Conservation (phyloP, 345 rosid species). For the Abelmoschus esculentus region DNA sequence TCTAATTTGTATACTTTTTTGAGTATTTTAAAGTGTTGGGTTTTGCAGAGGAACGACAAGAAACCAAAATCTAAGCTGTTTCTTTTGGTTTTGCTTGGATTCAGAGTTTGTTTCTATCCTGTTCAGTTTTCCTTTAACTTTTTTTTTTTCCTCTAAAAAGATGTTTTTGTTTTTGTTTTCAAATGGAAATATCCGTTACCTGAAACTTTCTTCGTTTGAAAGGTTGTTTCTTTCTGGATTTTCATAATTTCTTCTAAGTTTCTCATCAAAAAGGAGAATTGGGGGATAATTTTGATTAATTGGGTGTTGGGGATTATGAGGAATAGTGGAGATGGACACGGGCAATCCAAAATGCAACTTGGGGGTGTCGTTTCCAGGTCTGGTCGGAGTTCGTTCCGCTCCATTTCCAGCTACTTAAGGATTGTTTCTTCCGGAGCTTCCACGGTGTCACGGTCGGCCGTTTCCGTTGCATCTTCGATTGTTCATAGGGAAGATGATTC, state of each 20-base stretch:
- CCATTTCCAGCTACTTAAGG: conserved; percentile 63
- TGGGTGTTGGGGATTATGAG: conserved; percentile 47
- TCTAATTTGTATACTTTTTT: conserved; percentile 3
- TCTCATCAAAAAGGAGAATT: conserved; percentile 19
- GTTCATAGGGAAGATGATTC: conserved; percentile 57
- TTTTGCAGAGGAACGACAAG: background rate
- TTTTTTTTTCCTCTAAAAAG: background rate
- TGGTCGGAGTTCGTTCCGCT: conserved; percentile 67
- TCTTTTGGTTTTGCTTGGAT: conserved; percentile 14
- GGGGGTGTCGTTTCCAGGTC: conserved; percentile 43
- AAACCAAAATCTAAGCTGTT: conserved; percentile 9
- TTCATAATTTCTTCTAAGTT: conserved; percentile 14
- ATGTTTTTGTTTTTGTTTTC: background rate
- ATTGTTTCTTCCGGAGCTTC: conserved; percentile 91
- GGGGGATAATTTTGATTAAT: conserved; percentile 29
- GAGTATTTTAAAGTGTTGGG: background rate
- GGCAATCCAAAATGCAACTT: conserved; percentile 21
- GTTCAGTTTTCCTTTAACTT: background rate
- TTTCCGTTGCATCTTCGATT: conserved; percentile 64
- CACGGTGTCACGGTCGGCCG: conserved; percentile 80
- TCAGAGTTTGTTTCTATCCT: conserved; percentile 9
- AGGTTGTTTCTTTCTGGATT: conserved; percentile 10
- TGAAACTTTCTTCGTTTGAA: conserved; percentile 1
- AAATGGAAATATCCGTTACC: conserved; percentile 17
- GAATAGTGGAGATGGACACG: conserved; percentile 51